Percentiles rank a stretch among this genome's conserved stretches.
phyloP scores from a whole-genome alignment of 1,284 basidiomycete genomes.

The Somion occarium region DNA sequence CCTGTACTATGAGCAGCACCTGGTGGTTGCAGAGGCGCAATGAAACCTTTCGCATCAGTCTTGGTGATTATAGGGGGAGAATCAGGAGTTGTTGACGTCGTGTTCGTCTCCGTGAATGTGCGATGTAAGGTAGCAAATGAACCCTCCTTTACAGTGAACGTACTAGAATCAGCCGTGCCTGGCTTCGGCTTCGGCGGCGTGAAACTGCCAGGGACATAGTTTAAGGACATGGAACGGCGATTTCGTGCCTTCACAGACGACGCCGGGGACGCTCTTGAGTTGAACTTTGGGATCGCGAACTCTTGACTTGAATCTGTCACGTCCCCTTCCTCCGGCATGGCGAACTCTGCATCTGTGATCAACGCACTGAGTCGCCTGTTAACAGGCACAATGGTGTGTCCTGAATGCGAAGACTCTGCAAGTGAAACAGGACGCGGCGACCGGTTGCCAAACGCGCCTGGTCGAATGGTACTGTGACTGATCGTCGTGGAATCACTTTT shows the following conservation, averaged over 20 bases:
- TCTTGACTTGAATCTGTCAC: constrained; percentile 11
- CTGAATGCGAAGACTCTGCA: constrained; percentile 69
- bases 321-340: constrained; percentile 31
- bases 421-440: constrained; percentile 68
- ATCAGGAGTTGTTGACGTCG: constrained; percentile 5
- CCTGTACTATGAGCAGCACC: constrained; percentile 32
- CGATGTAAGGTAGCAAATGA: constrained; percentile 9
- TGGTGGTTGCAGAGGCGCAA: constrained; percentile 30
- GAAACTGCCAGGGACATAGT: constrained; percentile 8
- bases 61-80: constrained; percentile 32
- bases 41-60: constrained; percentile 38
- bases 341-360: constrained; percentile 58
- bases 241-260: constrained; percentile 39
- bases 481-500: constrained; percentile 70
- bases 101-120: constrained; percentile 13
- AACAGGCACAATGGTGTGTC: constrained; percentile 58
- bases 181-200: constrained; percentile 9
- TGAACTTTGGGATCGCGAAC: constrained; percentile 3
- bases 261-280: constrained; percentile 20
- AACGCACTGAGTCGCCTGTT: constrained; percentile 65
- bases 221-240: constrained; percentile 61
- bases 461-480: constrained; percentile 64
- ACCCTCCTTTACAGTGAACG: constrained; percentile 8
- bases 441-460: constrained; percentile 41
- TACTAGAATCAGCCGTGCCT: constrained; percentile 1